Base-by-base conservation (phyloP, 805 yeast species). In the Kodamaea leandrae region DNA sequence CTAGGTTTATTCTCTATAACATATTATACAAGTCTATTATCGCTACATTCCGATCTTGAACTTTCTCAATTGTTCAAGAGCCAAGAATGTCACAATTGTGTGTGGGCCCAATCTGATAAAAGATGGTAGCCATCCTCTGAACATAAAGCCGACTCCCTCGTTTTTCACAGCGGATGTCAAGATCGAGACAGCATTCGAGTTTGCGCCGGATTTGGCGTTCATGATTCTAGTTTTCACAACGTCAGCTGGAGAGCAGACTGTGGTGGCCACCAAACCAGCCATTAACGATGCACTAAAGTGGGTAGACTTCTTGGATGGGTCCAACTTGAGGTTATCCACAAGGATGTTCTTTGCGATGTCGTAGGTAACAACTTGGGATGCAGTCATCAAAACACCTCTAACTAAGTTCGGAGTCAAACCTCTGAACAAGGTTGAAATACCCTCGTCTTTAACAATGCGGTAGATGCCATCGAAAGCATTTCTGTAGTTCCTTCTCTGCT, bases 171-270 rank as follows among this genome's bases (percentile, higher is more conserved):
- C 86, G 5, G 61, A 58, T 1, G 50, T 49, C 45, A 86, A 59
- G 32, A 84, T 78, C 2, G 58, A 45, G 2, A 76, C 34, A 2
- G 87, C 82, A 46, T 76, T 64, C 39, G 68, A 68, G 45, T 71
- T 68, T 27, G 46, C 49, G 39, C 56, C 51, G 2, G 68, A 71
- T 41, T 74, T 69, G 28, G 75, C 76, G 62, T 85, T 83, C 96
- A 87, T 87, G 44, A 87, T 84, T 55, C 95, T 71, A 2, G 96
- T 88, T 61, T 88, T 88, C 36, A 87, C 81, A 3, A 87, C 96
- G 61, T 87, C 96, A 7, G 90, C 96, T 1, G 96, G 96, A 1
- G 95, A 86, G 59, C 96, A 88, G 14, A 87, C 84, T 0, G 96
- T 88, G 0, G 96, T 87, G 5, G 96, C 96, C 4, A 87, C 87